Evolutionary conservation across 2,329 filamentous ascomycete species (phyloP).

Genomic region (Paramyrothecium sp.): DNA sequence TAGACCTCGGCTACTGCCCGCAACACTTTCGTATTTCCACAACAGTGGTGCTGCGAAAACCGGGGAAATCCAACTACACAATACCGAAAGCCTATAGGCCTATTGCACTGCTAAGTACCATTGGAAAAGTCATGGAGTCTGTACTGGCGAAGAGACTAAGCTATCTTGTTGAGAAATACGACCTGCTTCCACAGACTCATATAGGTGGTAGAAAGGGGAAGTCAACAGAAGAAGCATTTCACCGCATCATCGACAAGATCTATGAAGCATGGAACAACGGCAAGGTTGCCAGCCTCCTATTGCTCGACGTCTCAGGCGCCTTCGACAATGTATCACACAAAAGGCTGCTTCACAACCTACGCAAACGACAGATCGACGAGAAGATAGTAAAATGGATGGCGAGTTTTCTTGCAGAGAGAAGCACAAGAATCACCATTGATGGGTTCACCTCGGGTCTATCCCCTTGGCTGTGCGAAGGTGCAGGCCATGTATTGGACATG

Average conservation of each 20-base stretch:
- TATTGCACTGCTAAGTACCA: conserved; percentile 12
- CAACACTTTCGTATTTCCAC: conserved; percentile 11
- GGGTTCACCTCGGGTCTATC: too few species aligned
- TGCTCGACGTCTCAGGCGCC: conserved; percentile 12
- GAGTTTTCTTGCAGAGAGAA: background rate
- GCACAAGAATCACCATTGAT: background rate
- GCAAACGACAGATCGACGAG: conserved; percentile 10
- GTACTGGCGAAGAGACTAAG: conserved; percentile 11
- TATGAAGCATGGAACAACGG: conserved; percentile 8
- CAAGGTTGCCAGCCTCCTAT: conserved; percentile 8
- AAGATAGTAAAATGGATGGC: conserved; percentile 16
- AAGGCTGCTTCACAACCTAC: conserved; percentile 12
- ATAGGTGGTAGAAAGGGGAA: conserved; percentile 6
- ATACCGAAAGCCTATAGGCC: conserved; percentile 14
- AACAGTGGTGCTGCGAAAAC: conserved; percentile 13
- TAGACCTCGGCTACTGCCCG: conserved; percentile 13
- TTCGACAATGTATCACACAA: conserved; percentile 12
- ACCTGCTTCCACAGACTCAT: conserved; percentile 7
- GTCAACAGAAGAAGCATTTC: conserved; percentile 11
- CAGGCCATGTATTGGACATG: too few species aligned
- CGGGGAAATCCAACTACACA: conserved; percentile 14
- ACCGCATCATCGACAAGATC: conserved; percentile 9
- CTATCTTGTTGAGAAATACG: conserved; percentile 8
- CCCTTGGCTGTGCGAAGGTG: too few species aligned
- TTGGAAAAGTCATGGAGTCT: conserved; percentile 12